Evolutionary conservation across 2,329 filamentous ascomycete genomes (phyloP).

Genomic region (Xylaria sp.): DNA sequence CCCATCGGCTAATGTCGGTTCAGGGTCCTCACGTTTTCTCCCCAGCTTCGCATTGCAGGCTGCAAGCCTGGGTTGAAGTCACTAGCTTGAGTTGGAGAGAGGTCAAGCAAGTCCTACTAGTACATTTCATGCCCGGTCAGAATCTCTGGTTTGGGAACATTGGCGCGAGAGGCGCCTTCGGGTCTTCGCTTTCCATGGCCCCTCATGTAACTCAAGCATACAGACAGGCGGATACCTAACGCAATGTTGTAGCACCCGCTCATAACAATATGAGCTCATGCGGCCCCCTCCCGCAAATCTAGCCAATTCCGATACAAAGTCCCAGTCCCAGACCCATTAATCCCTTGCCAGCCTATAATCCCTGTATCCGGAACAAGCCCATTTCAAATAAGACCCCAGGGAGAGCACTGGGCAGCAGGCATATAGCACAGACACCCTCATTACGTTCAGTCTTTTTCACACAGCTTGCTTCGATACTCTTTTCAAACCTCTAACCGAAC

Average conservation of each 20-base stretch:
- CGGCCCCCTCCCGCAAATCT: constrained; percentile 14
- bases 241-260: constrained; percentile 3
- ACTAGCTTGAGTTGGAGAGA: constrained; percentile 10
- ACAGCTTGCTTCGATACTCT: background rate
- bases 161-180: background rate
- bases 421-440: constrained; percentile 16
- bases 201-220: background rate
- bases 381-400: constrained; percentile 30
- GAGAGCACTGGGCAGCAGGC: constrained; percentile 13
- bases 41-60: background rate
- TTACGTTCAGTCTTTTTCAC: constrained; percentile 1
- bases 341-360: constrained; percentile 16
- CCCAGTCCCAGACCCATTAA: constrained; percentile 14
- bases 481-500: background rate
- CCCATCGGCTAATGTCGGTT: background rate
- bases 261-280: constrained; percentile 18
- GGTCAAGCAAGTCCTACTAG: constrained; percentile 9
- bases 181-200: constrained; percentile 24
- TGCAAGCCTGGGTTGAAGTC: background rate
- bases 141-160: background rate
- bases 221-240: background rate
- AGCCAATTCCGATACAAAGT: background rate
- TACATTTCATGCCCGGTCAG: background rate
- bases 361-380: constrained; percentile 9
- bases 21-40: constrained; percentile 14